Evolutionary conservation across 495 filamentous ascomycete species (phyloP).

Genomic region (Alectoria sarmentosa): DNA sequence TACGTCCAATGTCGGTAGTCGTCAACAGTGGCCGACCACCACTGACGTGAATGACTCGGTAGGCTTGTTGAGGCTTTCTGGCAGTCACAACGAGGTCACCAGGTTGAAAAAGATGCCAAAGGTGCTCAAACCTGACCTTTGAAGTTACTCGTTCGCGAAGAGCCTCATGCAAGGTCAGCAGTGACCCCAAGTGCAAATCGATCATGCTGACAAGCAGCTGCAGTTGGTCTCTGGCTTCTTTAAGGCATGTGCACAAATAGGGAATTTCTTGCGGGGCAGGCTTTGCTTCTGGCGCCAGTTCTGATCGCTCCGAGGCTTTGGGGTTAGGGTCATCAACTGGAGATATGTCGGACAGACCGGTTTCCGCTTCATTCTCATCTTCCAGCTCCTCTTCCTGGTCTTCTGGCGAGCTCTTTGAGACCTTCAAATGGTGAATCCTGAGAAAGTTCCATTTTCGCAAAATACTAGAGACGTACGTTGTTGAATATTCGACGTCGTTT

Average conservation of each 20-base stretch:
- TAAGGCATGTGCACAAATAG: not conserved
- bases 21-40: constrained; percentile 17
- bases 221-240: not conserved
- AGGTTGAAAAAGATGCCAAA: constrained; percentile 39
- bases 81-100: constrained; percentile 25
- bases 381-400: not conserved
- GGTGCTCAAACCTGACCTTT: constrained; percentile 28
- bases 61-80: constrained; percentile 23
- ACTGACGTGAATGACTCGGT: no score
- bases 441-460: not conserved
- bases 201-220: not conserved
- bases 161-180: not conserved
- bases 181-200: not conserved
- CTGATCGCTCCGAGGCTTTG: not conserved
- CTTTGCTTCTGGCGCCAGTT: not conserved
- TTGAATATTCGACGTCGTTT: not conserved
- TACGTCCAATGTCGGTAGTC: constrained; percentile 15
- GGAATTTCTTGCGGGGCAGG: not conserved
- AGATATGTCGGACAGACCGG: not conserved
- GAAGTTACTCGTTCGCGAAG: not conserved
- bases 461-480: not conserved
- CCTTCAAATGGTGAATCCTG: not conserved
- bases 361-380: not conserved
- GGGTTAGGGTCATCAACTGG: not conserved
- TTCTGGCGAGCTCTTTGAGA: not conserved